These are phyloP conservation scores for Ophiostoma pallidulum DNA, from an alignment of 2,329 filamentous ascomycete species.

Conservation along the genomic window DNA sequence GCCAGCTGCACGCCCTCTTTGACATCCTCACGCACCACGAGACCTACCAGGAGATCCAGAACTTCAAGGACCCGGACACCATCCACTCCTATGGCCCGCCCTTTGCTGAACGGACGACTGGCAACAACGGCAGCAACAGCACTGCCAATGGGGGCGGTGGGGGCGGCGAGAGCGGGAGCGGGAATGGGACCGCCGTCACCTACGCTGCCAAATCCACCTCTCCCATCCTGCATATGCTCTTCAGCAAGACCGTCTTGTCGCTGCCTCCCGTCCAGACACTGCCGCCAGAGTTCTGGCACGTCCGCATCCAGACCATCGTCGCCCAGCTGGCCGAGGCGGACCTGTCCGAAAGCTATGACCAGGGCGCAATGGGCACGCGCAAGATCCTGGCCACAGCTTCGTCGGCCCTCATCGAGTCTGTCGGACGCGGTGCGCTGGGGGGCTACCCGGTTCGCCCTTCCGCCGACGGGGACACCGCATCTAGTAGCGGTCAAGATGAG, in stretches of 20 bases:
- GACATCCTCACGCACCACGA: conserved; percentile 52
- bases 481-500: conserved; percentile 14
- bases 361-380: conserved; percentile 61
- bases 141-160: not conserved
- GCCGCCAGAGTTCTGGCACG: conserved; percentile 54
- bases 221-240: conserved; percentile 59
- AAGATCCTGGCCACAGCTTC: conserved; percentile 67
- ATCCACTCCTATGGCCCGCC: conserved; percentile 62
- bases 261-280: conserved; percentile 59
- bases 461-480: not conserved
- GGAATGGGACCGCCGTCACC: too few relatives aligned
- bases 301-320: conserved; percentile 51
- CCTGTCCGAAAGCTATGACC: conserved; percentile 74
- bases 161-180: too few relatives aligned
- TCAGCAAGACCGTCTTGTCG: conserved; percentile 54
- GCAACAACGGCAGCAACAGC: not conserved
- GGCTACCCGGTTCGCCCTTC: conserved; percentile 35
- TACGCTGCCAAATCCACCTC: conserved; percentile 36
- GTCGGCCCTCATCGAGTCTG: conserved; percentile 59
- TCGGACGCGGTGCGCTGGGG: conserved; percentile 56
- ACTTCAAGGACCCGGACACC: conserved; percentile 56
- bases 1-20: conserved; percentile 44
- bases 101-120: conserved; percentile 34
- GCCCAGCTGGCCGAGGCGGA: conserved; percentile 55
- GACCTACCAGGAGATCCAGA: conserved; percentile 59